A percentile compares a stretch with the other conserved stretches of the same genome.
Evolutionary conservation across 139 green algal genomes (phyloP).

Genomic region (Coelastrella sp.): DNA sequence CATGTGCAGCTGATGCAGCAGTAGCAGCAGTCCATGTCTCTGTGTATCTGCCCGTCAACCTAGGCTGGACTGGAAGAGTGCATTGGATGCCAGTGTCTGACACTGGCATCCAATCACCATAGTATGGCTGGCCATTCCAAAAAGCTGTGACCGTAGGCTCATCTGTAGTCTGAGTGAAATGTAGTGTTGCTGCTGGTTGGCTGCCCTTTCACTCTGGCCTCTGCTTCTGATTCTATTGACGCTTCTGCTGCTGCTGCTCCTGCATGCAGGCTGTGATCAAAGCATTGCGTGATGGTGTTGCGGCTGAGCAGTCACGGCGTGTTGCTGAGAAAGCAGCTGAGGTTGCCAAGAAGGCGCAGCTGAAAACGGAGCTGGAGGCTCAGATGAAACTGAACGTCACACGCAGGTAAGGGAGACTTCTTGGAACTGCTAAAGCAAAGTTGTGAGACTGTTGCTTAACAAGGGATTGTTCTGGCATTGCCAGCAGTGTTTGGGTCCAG

Average conservation of each 20-base stretch:
- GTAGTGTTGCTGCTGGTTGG: too few relatives aligned
- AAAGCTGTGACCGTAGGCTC: not conserved
- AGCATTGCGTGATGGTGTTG: conserved; percentile 21
- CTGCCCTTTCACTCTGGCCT: too few relatives aligned
- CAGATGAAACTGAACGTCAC: conserved; percentile 42
- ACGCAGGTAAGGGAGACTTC: not conserved
- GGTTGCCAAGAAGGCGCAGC: conserved; percentile 29
- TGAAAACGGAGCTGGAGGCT: conserved; percentile 33
- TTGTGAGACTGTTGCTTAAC: too few relatives aligned
- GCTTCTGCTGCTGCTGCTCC: not conserved
- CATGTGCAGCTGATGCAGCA: too few relatives aligned
- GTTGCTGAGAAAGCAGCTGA: conserved; percentile 24
- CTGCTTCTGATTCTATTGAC: too few relatives aligned
- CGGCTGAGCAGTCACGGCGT: conserved; percentile 28
- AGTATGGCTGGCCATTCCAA: not conserved
- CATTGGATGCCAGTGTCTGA: too few relatives aligned
- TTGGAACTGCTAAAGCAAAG: not conserved
- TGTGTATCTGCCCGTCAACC: too few relatives aligned
- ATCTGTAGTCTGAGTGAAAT: too few relatives aligned
- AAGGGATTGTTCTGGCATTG: not conserved
- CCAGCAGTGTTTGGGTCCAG: too few relatives aligned
- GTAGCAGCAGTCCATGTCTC: too few relatives aligned
- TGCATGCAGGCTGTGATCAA: conserved; percentile 24
- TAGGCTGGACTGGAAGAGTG: too few relatives aligned
- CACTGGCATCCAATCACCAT: too few relatives aligned